Evolutionary conservation across 2,329 filamentous ascomycete genomes (phyloP), one percentile per base, ranked within the genome.

Genomic region (Pseudocercospora fijiensis): DNA sequence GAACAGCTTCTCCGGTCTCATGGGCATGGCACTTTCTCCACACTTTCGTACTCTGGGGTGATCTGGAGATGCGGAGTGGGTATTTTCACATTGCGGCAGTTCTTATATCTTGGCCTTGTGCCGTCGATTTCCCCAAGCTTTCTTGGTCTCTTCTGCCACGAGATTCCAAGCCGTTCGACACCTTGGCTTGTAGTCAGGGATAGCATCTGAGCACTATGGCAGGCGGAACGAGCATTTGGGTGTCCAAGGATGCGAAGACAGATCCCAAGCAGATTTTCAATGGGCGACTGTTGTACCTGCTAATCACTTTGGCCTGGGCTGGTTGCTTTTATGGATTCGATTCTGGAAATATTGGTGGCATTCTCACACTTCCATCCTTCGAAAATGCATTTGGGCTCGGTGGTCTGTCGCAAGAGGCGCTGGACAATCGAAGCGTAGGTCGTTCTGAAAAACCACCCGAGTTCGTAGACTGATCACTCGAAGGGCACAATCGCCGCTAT

Each of bases 271-370:
- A 60, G 27, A 67, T 67, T 26, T 67, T 67, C 65, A 67, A 67
- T 43, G 57, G 53, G 11, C 58, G 65, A 22, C 58, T 67, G 4
- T 37, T 67, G 7, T 67, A 65, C 47, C 47, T 67, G 9, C 57
- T 67, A 1, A 53, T 67, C 11, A 67, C 65, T 0, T 16, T 67
- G n/a, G 65, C 65, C 4, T 65, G 59, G 63, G 65, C 65, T n/a
- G 65, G 62, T 18, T 64, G 62, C 60, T 65, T 67, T 53, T 67
- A 67, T 52, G 65, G 65, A 6, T 67, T 67, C 63, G 65, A 67
- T 24, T 63, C 63, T n/a, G 65, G 65, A 2, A 67, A 67, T 18
- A 67, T 67, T 20, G 65, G 65, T 27, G 65, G 65, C 9, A 67
- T 67, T 28, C 49, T 67, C 26, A 65, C 63, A 9, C 49, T 67